phyloP scores from a whole-genome alignment of 345 rosid genomes.

The Camelina laxa region DNA sequence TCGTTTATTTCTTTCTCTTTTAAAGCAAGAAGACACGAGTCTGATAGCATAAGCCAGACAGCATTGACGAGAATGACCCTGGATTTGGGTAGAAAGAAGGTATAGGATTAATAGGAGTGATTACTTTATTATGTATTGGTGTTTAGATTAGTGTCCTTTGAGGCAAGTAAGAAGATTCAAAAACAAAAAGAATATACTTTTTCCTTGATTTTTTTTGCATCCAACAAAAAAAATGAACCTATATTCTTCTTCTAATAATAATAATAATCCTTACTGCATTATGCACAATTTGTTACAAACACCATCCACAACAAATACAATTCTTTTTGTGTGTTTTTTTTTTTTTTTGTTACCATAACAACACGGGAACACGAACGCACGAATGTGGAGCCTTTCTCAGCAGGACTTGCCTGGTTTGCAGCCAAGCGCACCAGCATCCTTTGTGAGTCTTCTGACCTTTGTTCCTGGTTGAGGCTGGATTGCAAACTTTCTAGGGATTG shows the following conservation, averaged over 20 bases:
- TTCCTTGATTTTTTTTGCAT: not conserved
- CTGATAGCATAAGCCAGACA: not conserved
- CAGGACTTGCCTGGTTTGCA: conserved; percentile 50
- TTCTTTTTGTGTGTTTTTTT: not conserved
- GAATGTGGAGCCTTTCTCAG: conserved; percentile 22
- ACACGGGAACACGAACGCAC: conserved; percentile 18
- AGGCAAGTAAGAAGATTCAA: conserved; percentile 29
- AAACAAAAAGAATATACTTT: conserved; percentile 23
- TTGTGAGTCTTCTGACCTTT: conserved; percentile 48
- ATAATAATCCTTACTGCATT: conserved; percentile 27
- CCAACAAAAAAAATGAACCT: conserved; percentile 24
- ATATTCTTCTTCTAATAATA: conserved; percentile 2
- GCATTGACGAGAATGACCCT: conserved; percentile 1
- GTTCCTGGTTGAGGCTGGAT: conserved; percentile 54
- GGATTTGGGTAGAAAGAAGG: conserved; percentile 2
- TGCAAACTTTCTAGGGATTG: conserved; percentile 44
- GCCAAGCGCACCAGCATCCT: conserved; percentile 58
- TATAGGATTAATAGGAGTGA: conserved; percentile 32
- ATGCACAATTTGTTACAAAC: conserved; percentile 34
- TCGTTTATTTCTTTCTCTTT: not conserved
- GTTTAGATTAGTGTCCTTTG: conserved; percentile 22
- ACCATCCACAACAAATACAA: conserved; percentile 31
- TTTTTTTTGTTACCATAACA: conserved; percentile 28
- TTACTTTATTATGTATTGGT: conserved; percentile 27
- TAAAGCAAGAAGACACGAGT: conserved; percentile 4